Base-by-base conservation (phyloP, 208 protist genomes). In the Phytomonas serpens region DNA sequence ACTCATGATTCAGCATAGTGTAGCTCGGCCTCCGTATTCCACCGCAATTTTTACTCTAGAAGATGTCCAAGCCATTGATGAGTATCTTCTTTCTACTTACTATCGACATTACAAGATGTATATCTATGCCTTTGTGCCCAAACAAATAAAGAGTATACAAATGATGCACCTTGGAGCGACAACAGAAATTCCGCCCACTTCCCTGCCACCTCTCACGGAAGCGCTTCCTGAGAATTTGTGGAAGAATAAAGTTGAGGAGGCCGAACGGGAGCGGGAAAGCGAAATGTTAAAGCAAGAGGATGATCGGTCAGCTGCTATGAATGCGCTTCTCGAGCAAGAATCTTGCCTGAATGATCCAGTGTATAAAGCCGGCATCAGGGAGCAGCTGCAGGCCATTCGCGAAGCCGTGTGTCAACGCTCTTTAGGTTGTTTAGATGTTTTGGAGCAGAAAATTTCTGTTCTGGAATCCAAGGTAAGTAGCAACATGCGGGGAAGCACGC, bases 91-190 rank as follows among this genome's bases (percentile, higher is more conserved):
- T 30, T 76, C 71, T 38, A 94, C 89, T 34, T 97, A 97, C 77
- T 94, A 92, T 77, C 81, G 90, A 11, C 90, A 96, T 68, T 97
- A 95, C 74, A 97, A 96, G 76, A 92, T 97, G 86, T 97, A 97
- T 79, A 69, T 84, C 31, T 97, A 92, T 69, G 88, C 87, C 61
- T 97, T 97, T 74, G 83, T 93, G 36, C 83, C 84, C 10, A 78
- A 78, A 34, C 74, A 95, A 57, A 72, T 81, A 29, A 87, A 84
- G 36, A 88, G 79, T 63, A 47, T 97, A 29, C 74, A 69, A 33
- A 84, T 82, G 36, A 42, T 86, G 6, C 74, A 80, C 51, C 78
- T 91, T 3, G 82, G 73, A 38, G 77, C 29, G 62, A 38, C 16
- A 30, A 73, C 82, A n/a, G 77, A 87, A 62, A 77, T 77, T 4